phyloP scores from a whole-genome alignment of 2,329 filamentous ascomycete species.

The Emergomyces pasteurianus region DNA sequence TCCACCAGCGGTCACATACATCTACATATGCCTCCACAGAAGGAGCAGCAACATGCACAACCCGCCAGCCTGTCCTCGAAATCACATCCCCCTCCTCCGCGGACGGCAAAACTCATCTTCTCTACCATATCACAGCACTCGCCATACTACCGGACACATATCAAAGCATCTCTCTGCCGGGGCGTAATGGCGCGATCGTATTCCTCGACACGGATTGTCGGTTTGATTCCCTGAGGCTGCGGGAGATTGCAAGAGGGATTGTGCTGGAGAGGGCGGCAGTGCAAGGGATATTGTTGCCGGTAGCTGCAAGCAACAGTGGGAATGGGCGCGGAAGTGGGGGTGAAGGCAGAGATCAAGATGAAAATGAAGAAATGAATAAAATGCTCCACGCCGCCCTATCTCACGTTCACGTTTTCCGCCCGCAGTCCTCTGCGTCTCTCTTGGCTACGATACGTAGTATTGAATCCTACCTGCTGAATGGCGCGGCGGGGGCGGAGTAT shows the following conservation, averaged over 20 bases:
- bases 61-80: constrained; percentile 36
- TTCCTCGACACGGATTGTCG: constrained; percentile 45
- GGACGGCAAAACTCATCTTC: constrained; percentile 46
- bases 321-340: background rate
- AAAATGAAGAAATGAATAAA: background rate
- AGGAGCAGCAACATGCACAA: background rate
- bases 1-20: constrained; percentile 16
- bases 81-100: constrained; percentile 40
- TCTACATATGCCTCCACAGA: background rate
- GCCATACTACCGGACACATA: constrained; percentile 37
- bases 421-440: constrained; percentile 39
- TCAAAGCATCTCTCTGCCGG: constrained; percentile 25
- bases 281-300: background rate
- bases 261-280: constrained; percentile 7
- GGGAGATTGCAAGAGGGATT: constrained; percentile 18
- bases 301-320: background rate
- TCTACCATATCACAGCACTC: constrained; percentile 44
- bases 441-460: constrained; percentile 39
- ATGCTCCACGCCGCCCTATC: constrained; percentile 31
- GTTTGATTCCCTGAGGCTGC: constrained; percentile 41
- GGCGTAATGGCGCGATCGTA: constrained; percentile 39
- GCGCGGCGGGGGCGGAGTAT: constrained; percentile 7
- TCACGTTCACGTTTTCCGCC: constrained; percentile 49
- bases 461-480: constrained; percentile 38
- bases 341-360: background rate